Evolutionary conservation across 805 yeast genomes (phyloP), one percentile per base, ranked within the genome.

Genomic region (Kodamaea lidongshanica): DNA sequence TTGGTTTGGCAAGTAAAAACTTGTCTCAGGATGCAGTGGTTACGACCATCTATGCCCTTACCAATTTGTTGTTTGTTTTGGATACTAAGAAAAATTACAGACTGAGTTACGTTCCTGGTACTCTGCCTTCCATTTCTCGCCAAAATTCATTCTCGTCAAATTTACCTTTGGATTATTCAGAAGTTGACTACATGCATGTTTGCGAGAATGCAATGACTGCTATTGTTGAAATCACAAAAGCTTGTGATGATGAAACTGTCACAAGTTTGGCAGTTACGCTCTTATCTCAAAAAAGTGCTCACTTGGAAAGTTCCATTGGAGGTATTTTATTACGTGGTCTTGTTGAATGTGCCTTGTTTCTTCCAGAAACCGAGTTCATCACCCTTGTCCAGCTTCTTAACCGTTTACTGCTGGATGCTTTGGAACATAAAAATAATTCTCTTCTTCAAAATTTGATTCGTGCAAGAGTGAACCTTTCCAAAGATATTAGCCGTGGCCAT

Each of bases 21-120:
- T 61, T 82, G 31, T 74, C 87, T 12, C 89, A 86, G 47, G 96
- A 87, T 48, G 74, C 84, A 1, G 77, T 82, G 13, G 83, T 87
- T 6, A 79, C 95, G 6, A 72, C 89, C 1, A 76, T 92, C 30
- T 92, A 92, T 56, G 77, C 94, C 0, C 65, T 89, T 40, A 75
- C 83, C 12, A 92, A 92, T 50, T 53, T 82, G 36, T 57, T 89
- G 18, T 72, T 79, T 30, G 72, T 66, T 31, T 27, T 24, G 12
- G 30, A 27, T 14, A 14, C 21, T 14, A 27, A 27, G 30, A 17
- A 23, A n/a, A 31, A 27, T 18, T 25, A 31, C 21, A 23, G 34
- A n/a, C 23, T 21, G 17, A 27, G 30, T 20, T 12, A 17, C 18
- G 16, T 15, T 10, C n/a, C n/a, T n/a, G n/a, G n/a, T n/a, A n/a